Evolutionary conservation across 164 flowering plant genomes (phyloP).

Genomic region (Pachysandra terminalis): DNA sequence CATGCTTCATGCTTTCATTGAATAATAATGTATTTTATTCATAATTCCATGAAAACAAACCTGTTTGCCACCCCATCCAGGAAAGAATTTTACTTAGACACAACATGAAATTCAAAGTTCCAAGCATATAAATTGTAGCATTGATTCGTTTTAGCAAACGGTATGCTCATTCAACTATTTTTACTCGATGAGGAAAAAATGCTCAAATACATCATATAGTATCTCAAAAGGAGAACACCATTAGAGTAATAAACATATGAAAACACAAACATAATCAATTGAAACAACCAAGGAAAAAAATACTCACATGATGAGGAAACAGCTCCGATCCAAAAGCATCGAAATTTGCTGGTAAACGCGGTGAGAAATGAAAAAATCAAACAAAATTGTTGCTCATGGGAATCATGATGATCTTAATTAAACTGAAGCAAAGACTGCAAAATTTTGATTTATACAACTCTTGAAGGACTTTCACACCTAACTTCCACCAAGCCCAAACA

Average conservation of each 20-base stretch:
- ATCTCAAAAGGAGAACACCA: not conserved
- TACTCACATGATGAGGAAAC: conserved; percentile 10
- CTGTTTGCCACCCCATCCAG: not conserved
- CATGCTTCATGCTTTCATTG: not conserved
- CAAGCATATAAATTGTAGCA: not conserved
- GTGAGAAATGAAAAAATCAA: not conserved
- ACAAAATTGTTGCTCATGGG: not conserved
- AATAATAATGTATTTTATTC: not conserved
- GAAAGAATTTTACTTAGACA: not conserved
- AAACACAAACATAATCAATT: not conserved
- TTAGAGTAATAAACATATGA: not conserved
- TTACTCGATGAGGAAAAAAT: not conserved
- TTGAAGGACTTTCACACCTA: conserved; percentile 7
- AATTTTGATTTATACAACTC: conserved; percentile 22
- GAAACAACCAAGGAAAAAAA: too few species aligned
- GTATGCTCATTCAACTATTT: not conserved
- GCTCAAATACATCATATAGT: not conserved
- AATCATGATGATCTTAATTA: conserved; percentile 4
- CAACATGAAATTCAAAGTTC: too few species aligned
- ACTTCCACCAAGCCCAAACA: conserved; percentile 7
- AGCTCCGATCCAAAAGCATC: not conserved
- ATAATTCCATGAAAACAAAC: not conserved
- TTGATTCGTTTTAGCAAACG: not conserved
- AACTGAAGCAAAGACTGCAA: conserved; percentile 16
- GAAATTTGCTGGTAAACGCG: not conserved